Evolutionary conservation across 2,329 filamentous ascomycete genomes (phyloP), one percentile per base, ranked within the genome.

Genomic region (Cordyceps militaris): DNA sequence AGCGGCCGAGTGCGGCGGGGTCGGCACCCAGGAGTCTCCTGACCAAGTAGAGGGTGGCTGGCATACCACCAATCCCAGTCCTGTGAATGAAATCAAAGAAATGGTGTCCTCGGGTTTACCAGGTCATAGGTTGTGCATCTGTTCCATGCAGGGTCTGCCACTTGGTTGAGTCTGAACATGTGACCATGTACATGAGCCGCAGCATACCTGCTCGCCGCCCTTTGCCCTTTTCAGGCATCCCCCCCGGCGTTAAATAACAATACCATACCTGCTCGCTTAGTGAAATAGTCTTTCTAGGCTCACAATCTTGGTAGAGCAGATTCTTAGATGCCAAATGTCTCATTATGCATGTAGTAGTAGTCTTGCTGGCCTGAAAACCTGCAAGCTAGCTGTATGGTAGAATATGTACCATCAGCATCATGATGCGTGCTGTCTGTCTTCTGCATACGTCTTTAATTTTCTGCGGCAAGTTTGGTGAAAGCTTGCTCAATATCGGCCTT

Each of bases 401-500:
- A n/a, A n/a, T n/a, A n/a, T 21, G 8, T 42, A 19, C 16, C 16
- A 42, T 42, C n/a, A 42, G 9, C n/a, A 21, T n/a, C 38, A 23
- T n/a, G n/a, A n/a, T n/a, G n/a, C 34, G 34, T 38, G 34, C 34
- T 16, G n/a, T 36, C 4, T 19, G 10, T 34, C 13, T 4, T 6
- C 0, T 23, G n/a, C 3, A 2, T 16, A 11, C 19, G 9, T 1
- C 26, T 23, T 10, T 11, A 30, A 26, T 3, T 1, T 11, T 50
- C 46, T 16, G 16, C 57, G 28, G 59, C 54, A 67, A 91, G 66
- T 19, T 77, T 80, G 69, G 78, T 76, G 58, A 93, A 85, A 0
- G 81, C 91, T 61, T 80, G 77, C 57, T 85, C 65, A 43, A 97
- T 69, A 75, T 97, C 93, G 38, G 80, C 80, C 70, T 80, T 84